Evolutionary conservation across 495 filamentous ascomycete genomes (phyloP).

Genomic region (Tuber aestivum): DNA sequence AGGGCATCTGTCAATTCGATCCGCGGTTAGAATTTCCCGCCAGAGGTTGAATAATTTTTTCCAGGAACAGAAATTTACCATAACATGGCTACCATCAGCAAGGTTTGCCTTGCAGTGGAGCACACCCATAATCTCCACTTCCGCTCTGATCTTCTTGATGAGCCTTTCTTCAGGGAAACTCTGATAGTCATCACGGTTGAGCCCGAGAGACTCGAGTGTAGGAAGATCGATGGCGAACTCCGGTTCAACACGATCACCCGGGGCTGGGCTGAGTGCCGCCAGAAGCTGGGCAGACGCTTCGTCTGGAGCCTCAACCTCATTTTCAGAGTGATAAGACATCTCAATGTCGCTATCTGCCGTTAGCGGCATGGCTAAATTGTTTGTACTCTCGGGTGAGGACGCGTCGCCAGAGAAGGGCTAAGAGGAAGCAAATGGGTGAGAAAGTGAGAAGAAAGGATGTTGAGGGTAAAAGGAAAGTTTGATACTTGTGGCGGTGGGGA

Average conservation of each 20-base stretch:
- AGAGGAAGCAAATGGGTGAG: background rate
- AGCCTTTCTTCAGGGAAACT: conserved; percentile 11
- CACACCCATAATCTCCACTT: background rate
- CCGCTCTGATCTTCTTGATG: background rate
- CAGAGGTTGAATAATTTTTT: background rate
- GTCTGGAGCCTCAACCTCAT: background rate
- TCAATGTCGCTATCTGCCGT: background rate
- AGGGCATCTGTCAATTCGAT: background rate
- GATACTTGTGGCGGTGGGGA: background rate
- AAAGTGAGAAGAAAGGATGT: background rate
- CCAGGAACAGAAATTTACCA: background rate
- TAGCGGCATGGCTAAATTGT: background rate
- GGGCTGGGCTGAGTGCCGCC: background rate
- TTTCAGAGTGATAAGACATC: background rate
- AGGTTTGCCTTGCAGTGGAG: background rate
- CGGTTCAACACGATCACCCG: background rate
- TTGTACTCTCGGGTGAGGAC: background rate
- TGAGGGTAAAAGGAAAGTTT: background rate
- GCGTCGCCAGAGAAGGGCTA: background rate
- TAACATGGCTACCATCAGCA: background rate
- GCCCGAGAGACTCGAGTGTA: conserved; percentile 20
- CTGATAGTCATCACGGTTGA: conserved; percentile 23
- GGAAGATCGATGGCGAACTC: conserved; percentile 13
- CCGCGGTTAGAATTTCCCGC: background rate
- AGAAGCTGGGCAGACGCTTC: background rate